Conservation (phyloP, 164 flowering plant species). For the Euptelea pleiosperma region DNA sequence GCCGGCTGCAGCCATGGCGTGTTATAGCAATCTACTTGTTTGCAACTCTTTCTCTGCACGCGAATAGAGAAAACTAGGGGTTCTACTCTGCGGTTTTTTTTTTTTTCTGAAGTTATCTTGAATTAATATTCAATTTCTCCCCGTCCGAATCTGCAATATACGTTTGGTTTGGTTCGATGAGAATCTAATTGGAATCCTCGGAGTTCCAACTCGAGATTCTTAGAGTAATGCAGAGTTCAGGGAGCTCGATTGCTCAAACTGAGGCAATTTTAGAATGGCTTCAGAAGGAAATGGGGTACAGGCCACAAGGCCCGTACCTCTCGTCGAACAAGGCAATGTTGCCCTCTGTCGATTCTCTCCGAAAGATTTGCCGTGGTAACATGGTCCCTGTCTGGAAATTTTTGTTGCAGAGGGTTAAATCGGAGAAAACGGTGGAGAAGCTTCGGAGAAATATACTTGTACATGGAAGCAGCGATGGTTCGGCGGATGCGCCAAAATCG, state of each 20-base stretch:
- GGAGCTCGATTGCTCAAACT: slow-evolving; percentile 49
- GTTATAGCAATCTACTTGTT: too few relatives aligned
- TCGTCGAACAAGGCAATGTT: slow-evolving; percentile 36
- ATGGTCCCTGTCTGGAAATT: slow-evolving; percentile 90
- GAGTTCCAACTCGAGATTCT: not conserved
- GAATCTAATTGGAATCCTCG: not conserved
- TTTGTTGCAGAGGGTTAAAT: slow-evolving; percentile 69
- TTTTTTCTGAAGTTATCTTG: too few relatives aligned
- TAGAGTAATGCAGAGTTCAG: slow-evolving; percentile 49
- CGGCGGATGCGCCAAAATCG: slow-evolving; percentile 18
- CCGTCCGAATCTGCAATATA: slow-evolving; percentile 7
- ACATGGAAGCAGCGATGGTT: slow-evolving; percentile 51
- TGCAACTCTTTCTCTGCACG: too few relatives aligned
- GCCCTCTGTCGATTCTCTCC: slow-evolving; percentile 67
- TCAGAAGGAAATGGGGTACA: slow-evolving; percentile 95
- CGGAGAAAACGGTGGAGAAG: slow-evolving; percentile 90
- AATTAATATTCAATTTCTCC: too few relatives aligned
- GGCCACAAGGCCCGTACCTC: slow-evolving; percentile 55
- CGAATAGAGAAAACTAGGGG: too few relatives aligned
- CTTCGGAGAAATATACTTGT: slow-evolving; percentile 80
- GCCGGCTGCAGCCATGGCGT: too few relatives aligned
- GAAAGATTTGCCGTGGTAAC: slow-evolving; percentile 84
- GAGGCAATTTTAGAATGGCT: slow-evolving; percentile 94
- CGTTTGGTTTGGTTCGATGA: not conserved
- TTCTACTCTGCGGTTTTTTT: too few relatives aligned